Evolutionary conservation across 495 filamentous ascomycete species (phyloP), one percentile per base, ranked within the genome.

Genomic region (Platismatia glauca): DNA sequence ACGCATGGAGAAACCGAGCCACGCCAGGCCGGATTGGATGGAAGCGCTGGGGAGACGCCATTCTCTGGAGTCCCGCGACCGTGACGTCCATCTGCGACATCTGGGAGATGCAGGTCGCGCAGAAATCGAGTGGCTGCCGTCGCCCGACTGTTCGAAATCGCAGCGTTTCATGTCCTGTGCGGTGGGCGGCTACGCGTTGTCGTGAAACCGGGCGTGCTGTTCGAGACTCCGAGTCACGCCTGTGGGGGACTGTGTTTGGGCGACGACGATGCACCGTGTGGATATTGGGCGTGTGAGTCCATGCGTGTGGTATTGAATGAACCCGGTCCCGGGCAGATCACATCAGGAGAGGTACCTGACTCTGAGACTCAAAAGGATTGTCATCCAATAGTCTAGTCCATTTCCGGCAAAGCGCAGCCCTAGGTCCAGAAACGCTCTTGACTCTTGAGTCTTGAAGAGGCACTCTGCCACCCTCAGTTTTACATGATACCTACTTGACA

Each of bases 141-240:
- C 16, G 33, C 13, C 9, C 24, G n/a, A 31, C 15, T 38, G 15
- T 41, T 38, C 69, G 73, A 20, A 63, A 66, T 20, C 4, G 6
- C 15, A 24, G 55, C 24, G 55, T 58, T 58, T 58, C 55, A 58
- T 37, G 34, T 38, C 33, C 8, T 31, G 20, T 58, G 35, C 18
- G 11, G 4, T 41, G n/a, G 55, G 55, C 55, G 55, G 55, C 38
- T 58, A 58, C 55, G 34, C 55, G 34, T 29, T 24, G 34, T 27
- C 7, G 24, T 39, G 34, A n/a, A 58, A 39, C 55, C 39, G 55
- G 24, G 29, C 55, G 20, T 31, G 34, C 55, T 58, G 18, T 41
- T 58, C 4, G 55, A 75, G 15, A 9, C n/a, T n/a, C n/a, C n/a
- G n/a, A n/a, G n/a, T n/a, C n/a, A n/a, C n/a, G n/a, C n/a, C n/a